phyloP scores from a whole-genome alignment of 225 moss, liverwort and hornwort species.

The Thuidium tamariscinum region DNA sequence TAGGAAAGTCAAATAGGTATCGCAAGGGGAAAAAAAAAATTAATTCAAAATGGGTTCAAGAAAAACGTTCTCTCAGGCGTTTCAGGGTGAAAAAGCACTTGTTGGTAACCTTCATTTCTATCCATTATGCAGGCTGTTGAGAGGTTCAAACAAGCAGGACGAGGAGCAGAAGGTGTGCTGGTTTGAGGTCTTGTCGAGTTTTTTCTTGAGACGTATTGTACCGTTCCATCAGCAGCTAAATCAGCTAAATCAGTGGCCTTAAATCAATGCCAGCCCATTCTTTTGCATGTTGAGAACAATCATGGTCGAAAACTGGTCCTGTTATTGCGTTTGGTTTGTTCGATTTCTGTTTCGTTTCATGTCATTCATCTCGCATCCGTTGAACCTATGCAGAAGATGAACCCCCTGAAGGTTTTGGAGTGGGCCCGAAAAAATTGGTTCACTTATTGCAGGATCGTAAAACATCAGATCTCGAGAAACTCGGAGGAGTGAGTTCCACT shows the following conservation, averaged over 20 bases:
- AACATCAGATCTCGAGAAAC: slow-evolving; percentile 26
- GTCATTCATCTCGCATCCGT: not conserved
- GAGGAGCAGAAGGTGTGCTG: slow-evolving; percentile 22
- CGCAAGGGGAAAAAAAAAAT: no score
- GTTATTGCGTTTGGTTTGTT: not conserved
- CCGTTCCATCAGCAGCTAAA: not conserved
- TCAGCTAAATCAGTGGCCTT: not conserved
- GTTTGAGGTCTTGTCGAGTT: not conserved
- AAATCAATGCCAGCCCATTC: not conserved
- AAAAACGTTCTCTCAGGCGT: not conserved
- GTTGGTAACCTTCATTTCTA: not conserved
- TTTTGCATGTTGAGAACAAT: not conserved
- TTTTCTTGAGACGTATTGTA: not conserved
- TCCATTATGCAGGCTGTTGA: slow-evolving; percentile 52
- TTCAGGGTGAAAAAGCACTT: not conserved
- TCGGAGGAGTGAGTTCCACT: slow-evolving; percentile 58
- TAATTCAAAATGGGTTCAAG: no score
- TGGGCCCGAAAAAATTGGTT: slow-evolving; percentile 36
- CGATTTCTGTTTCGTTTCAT: not conserved
- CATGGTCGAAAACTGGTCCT: not conserved
- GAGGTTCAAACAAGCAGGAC: slow-evolving; percentile 69
- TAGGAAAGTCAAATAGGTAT: not conserved
- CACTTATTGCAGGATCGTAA: slow-evolving; percentile 54
- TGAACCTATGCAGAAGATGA: slow-evolving; percentile 13
- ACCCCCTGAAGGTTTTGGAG: slow-evolving; percentile 60